Conservation (phyloP, 257 asterid species). For the Gentiana straminea region DNA sequence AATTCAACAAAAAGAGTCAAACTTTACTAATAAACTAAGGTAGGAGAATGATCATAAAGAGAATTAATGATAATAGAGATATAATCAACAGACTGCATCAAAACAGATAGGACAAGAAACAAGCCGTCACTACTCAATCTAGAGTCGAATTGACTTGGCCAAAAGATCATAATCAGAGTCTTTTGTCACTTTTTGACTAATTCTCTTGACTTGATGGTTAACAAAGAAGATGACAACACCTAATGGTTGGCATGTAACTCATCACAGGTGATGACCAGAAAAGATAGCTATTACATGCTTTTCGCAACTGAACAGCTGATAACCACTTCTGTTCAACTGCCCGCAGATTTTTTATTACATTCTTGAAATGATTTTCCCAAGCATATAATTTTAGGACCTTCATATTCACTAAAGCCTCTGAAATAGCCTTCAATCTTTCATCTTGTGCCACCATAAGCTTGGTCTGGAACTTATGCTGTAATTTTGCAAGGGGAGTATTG, state of each 20-base stretch:
- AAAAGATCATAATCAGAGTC: too few species aligned
- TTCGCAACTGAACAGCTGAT: constrained; percentile 66
- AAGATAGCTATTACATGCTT: constrained; percentile 61
- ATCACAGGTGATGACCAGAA: constrained; percentile 87
- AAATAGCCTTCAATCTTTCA: constrained; percentile 57
- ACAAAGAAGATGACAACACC: too few species aligned
- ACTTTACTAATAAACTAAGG: neutral
- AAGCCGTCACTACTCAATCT: too few species aligned
- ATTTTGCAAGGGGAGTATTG: constrained; percentile 78
- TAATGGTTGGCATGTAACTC: too few species aligned
- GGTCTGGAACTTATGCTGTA: constrained; percentile 77
- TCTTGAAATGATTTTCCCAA: constrained; percentile 78
- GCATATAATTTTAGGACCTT: constrained; percentile 84
- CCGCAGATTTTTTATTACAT: constrained; percentile 46
- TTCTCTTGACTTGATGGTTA: too few species aligned
- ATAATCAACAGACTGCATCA: constrained; percentile 8
- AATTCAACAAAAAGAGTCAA: neutral
- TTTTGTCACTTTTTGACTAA: too few species aligned
- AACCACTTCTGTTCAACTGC: constrained; percentile 62
- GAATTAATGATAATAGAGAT: neutral
- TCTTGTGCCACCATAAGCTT: constrained; percentile 87
- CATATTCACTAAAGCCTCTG: constrained; percentile 81
- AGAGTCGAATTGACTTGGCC: too few species aligned
- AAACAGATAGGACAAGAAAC: too few species aligned
- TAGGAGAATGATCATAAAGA: neutral